Evolutionary conservation across 78 protist genomes (phyloP), one percentile per base, ranked within the genome.

Genomic region (Dictyostelium capitatum): DNA sequence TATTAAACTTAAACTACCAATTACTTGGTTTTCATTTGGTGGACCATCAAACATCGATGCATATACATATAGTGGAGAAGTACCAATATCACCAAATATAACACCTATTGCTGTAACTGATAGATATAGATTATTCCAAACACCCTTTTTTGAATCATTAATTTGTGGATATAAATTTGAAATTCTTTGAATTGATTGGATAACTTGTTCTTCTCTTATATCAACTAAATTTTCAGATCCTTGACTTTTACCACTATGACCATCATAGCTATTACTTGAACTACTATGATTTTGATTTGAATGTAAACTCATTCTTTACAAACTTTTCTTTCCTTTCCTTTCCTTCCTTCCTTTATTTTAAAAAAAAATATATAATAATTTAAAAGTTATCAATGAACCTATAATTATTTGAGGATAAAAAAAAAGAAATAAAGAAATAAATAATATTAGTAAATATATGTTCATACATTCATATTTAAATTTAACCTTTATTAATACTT

Each of bases 81-180:
- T 82, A 69, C 89, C 89, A 0, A 82, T 82, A 30, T 82, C 89
- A 19, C 89, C 89, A 19, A 69, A 82, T 28, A 64, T 64, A 41
- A 69, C 30, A 30, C 75, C 75, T 30, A 67, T 67, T 3, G 75
- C 75, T 15, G 75, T 67, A 32, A 67, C 14, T 15, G 48, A 32
- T 32, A 67, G 6, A 67, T 67, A 67, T 11, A 67, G 14, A 32
- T 41, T 67, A 15, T 32, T 32, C 47, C 47, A 67, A 15, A 67
- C 11, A 0, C 75, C 75, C 0, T 47, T 67, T 6, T 23, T 32
- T 2, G 25, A 15, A 30, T 67, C 75, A 25, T 15, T 37, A 0
- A 25, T 23, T 11, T 37, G n/a, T 32, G 75, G 75, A 67, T 67
- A 67, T 12, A 67, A 19, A 17, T 23, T 32, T 6, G 75, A 28